Conservation (phyloP, 768 basidiomycete species). For the Russula earlei region DNA sequence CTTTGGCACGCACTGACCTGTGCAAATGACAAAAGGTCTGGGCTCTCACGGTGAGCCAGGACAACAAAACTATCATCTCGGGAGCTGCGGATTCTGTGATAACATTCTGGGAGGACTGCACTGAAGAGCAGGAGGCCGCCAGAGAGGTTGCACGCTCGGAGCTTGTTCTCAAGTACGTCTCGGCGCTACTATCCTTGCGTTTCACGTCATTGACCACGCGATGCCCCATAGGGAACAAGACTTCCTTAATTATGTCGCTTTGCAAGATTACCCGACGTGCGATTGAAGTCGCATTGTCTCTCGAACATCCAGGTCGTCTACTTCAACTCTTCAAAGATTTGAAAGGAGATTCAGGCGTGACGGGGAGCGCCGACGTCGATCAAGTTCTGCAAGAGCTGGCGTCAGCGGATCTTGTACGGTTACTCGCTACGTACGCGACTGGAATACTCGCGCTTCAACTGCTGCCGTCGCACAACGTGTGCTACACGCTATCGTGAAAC, state of each 20-base stretch:
- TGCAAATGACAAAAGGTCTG: conserved; percentile 59
- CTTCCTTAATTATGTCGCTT: conserved; percentile 77
- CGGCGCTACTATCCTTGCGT: not conserved
- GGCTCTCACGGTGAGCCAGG: conserved; percentile 77
- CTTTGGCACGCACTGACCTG: not conserved
- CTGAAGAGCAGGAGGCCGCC: conserved; percentile 70
- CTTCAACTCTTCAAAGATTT: conserved; percentile 69
- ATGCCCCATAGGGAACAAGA: conserved; percentile 76
- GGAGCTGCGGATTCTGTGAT: conserved; percentile 94
- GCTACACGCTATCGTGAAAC: conserved; percentile 71
- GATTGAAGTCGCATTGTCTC: conserved; percentile 82
- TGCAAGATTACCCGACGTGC: conserved; percentile 88
- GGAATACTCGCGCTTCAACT: conserved; percentile 94
- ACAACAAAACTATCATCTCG: conserved; percentile 81
- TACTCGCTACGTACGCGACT: conserved; percentile 73
- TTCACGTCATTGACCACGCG: not conserved
- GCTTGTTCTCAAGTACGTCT: conserved; percentile 68
- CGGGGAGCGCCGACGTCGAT: conserved; percentile 70
- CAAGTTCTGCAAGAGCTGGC: conserved; percentile 67
- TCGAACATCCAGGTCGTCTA: conserved; percentile 89
- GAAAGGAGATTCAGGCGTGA: conserved; percentile 32
- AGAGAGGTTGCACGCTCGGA: conserved; percentile 65
- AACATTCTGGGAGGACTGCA: conserved; percentile 95
- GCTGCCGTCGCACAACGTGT: conserved; percentile 78
- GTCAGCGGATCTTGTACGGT: conserved; percentile 64